Percentiles rank a stretch among this genome's conserved stretches.
Evolutionary conservation across 2,329 filamentous ascomycete genomes (phyloP).

Genomic region (Tolypocladium inflatum): DNA sequence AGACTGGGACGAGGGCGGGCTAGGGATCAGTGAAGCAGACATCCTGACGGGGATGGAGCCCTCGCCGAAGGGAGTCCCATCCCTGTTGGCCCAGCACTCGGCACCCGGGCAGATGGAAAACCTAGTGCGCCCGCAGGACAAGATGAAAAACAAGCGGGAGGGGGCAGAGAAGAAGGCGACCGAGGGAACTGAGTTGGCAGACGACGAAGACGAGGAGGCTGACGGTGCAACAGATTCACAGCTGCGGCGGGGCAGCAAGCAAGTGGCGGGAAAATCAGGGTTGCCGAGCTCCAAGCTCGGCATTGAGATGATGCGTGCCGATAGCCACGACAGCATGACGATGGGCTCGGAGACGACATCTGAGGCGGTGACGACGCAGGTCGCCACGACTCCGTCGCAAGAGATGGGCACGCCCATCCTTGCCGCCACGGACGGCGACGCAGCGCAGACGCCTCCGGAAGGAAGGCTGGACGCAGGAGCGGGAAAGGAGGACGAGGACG

Average conservation of each 20-base stretch:
- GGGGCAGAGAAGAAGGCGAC: constrained; percentile 61
- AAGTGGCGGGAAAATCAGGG: constrained; percentile 34
- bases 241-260: constrained; percentile 32
- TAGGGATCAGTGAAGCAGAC: constrained; percentile 67
- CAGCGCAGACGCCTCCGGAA: constrained; percentile 15
- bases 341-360: constrained; percentile 39
- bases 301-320: constrained; percentile 96
- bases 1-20: constrained; percentile 70
- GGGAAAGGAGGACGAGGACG: not conserved
- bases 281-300: constrained; percentile 80
- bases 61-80: constrained; percentile 35
- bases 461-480: constrained; percentile 5
- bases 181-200: constrained; percentile 76
- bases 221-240: constrained; percentile 42
- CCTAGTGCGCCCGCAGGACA: constrained; percentile 56
- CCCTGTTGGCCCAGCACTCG: constrained; percentile 51
- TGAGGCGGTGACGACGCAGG: constrained; percentile 39
- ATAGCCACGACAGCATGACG: constrained; percentile 76
- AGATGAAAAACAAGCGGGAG: constrained; percentile 64
- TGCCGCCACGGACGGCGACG: constrained; percentile 5
- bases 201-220: constrained; percentile 90
- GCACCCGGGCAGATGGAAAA: constrained; percentile 54
- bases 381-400: constrained; percentile 37
- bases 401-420: constrained; percentile 25
- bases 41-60: constrained; percentile 19